phyloP scores from a whole-genome alignment of 306 rosid species.

The Senna siamea region DNA sequence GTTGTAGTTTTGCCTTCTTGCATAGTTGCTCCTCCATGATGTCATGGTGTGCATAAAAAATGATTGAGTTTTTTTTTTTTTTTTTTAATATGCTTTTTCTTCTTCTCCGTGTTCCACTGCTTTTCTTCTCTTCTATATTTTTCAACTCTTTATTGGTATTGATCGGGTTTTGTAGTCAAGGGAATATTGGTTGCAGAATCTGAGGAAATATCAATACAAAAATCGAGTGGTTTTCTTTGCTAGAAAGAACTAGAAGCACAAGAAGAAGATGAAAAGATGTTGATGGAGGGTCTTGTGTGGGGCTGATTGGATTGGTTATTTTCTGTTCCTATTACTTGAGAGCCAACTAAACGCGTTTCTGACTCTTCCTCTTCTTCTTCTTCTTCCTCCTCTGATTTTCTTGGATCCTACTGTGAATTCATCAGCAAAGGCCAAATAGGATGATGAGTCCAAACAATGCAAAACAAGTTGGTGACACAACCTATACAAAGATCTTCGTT shows the following conservation, averaged over 20 bases:
- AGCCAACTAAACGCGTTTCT: slow-evolving; percentile 45
- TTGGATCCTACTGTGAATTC: slow-evolving; percentile 27
- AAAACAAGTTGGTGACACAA: slow-evolving; percentile 47
- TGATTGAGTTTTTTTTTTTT: not conserved
- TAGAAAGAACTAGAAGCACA: slow-evolving; percentile 45
- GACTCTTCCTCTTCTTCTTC: slow-evolving; percentile 41
- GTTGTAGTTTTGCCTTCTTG: slow-evolving; percentile 29
- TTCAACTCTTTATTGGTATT: slow-evolving; percentile 31
- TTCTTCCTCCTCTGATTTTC: slow-evolving; percentile 22
- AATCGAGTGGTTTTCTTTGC: slow-evolving; percentile 37
- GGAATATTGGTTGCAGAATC: slow-evolving; percentile 68
- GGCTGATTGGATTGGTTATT: slow-evolving; percentile 37
- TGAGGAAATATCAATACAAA: slow-evolving; percentile 44
- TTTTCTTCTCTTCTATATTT: slow-evolving; percentile 20
- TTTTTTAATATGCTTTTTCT: too few relatives aligned
- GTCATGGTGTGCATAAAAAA: slow-evolving; percentile 5
- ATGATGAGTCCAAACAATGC: slow-evolving; percentile 46
- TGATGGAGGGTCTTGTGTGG: slow-evolving; percentile 33
- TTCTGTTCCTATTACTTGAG: slow-evolving; percentile 26
- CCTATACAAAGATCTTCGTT: slow-evolving; percentile 62
- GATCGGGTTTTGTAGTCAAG: slow-evolving; percentile 52
- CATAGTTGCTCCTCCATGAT: not conserved
- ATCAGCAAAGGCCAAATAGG: slow-evolving; percentile 43
- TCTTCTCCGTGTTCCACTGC: not conserved
- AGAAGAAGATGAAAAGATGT: not conserved